A percentile compares a stretch with the other conserved stretches of the same genome.
Conservation (phyloP, 345 rosid species). For the Citrus trifoliata region DNA sequence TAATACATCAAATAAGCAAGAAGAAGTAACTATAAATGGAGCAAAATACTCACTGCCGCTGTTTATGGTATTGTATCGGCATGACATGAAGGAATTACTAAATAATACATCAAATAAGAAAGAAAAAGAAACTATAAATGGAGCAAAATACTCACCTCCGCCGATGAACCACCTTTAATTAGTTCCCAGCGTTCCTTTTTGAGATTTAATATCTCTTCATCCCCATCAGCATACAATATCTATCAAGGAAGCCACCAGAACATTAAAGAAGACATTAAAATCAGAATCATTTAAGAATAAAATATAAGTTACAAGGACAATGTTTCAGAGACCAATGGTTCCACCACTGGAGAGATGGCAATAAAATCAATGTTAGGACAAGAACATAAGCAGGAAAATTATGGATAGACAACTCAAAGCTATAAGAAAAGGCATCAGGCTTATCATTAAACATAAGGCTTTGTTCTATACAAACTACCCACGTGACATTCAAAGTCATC, state of each 20-base stretch:
- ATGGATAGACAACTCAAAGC: neutral
- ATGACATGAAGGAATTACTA: neutral
- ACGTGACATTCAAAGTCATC: slow-evolving; percentile 20
- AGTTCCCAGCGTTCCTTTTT: slow-evolving; percentile 51
- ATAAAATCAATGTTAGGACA: neutral
- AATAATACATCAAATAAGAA: slow-evolving; percentile 4
- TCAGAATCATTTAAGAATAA: neutral
- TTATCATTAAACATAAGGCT: neutral
- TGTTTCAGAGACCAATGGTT: neutral
- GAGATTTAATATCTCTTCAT: slow-evolving; percentile 60
- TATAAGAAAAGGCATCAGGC: neutral
- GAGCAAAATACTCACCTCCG: slow-evolving; percentile 24
- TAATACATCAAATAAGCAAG: neutral
- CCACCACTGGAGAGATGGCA: neutral
- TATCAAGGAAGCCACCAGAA: slow-evolving; percentile 19
- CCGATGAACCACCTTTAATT: slow-evolving; percentile 24
- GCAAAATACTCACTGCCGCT: slow-evolving; percentile 25
- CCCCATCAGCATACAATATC: slow-evolving; percentile 74
- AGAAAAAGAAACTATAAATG: slow-evolving; percentile 16
- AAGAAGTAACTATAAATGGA: slow-evolving; percentile 15
- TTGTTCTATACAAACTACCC: neutral
- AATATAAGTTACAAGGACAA: neutral
- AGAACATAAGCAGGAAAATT: neutral
- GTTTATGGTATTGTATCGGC: slow-evolving; percentile 4
- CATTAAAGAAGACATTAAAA: neutral